A percentile compares a stretch with the other conserved stretches of the same genome.
Conservation (phyloP, 495 filamentous ascomycete genomes). For the Aspergillus leporis region DNA sequence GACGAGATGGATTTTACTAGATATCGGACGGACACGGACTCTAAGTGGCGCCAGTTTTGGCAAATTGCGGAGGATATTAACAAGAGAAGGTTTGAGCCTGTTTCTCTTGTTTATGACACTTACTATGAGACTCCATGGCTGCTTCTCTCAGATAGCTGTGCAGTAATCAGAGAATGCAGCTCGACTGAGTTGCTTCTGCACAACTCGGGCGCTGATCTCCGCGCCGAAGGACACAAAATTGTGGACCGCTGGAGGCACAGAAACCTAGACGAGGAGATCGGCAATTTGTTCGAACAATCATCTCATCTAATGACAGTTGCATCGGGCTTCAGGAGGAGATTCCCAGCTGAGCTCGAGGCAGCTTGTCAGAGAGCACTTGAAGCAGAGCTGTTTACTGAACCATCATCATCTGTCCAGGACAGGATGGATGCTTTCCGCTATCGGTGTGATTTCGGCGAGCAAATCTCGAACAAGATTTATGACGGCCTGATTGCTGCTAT, state of each 20-base stretch:
- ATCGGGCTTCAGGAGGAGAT: conserved; percentile 54
- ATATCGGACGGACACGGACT: conserved; percentile 67
- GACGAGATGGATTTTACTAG: conserved; percentile 72
- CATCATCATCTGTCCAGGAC: conserved; percentile 62
- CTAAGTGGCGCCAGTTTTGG: conserved; percentile 89
- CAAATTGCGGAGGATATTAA: conserved; percentile 83
- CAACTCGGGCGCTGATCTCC: conserved; percentile 39
- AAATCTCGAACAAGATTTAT: conserved; percentile 72
- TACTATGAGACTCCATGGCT: conserved; percentile 76
- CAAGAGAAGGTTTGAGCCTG: conserved; percentile 73
- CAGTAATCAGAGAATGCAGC: conserved; percentile 76
- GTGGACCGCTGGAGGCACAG: conserved; percentile 47
- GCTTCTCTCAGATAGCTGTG: conserved; percentile 74
- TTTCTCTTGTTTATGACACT: conserved; percentile 73
- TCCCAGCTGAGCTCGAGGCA: conserved; percentile 62
- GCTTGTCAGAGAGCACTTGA: conserved; percentile 60
- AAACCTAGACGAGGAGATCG: conserved; percentile 41
- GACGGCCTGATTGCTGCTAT: conserved; percentile 40
- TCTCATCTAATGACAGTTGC: conserved; percentile 59
- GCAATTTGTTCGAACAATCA: conserved; percentile 36
- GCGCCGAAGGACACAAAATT: conserved; percentile 36
- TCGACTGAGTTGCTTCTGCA: conserved; percentile 65
- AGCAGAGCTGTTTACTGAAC: conserved; percentile 69
- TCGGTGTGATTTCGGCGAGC: conserved; percentile 67
- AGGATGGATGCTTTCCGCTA: conserved; percentile 72